A percentile compares a stretch with the other conserved stretches of the same genome.
Conservation (phyloP, 2,329 filamentous ascomycete species). For the Colletotrichum musicola region DNA sequence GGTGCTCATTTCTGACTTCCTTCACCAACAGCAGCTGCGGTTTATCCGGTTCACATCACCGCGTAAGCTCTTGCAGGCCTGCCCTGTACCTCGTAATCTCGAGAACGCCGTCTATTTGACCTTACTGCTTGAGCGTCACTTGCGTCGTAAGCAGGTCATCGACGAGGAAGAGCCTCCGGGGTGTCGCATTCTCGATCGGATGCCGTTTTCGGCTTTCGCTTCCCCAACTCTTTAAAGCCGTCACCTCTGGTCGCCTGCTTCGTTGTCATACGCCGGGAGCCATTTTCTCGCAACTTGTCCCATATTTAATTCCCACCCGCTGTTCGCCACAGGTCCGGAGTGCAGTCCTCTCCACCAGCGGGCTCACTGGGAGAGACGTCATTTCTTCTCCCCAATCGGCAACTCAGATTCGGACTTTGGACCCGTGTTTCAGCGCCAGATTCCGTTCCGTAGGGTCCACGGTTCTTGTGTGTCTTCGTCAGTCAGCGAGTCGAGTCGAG, state of each 20-base stretch:
- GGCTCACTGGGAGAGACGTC: constrained; percentile 24
- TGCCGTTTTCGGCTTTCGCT: constrained; percentile 24
- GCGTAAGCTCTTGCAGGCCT: constrained; percentile 10
- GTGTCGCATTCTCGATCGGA: neutral
- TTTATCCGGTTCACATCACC: neutral
- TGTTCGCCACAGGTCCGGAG: constrained; percentile 11
- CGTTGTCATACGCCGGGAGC: constrained; percentile 9
- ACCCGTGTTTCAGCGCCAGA: constrained; percentile 36
- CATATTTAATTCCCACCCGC: constrained; percentile 27
- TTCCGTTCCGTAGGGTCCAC: constrained; percentile 27
- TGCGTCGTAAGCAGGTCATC: neutral
- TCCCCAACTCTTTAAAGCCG: constrained; percentile 1
- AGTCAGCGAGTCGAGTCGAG: constrained; percentile 25
- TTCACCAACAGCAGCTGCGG: neutral
- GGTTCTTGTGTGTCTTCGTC: constrained; percentile 9
- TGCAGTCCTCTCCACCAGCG: constrained; percentile 2
- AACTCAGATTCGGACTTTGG: constrained; percentile 17
- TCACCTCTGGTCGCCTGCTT: neutral
- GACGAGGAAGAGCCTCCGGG: neutral
- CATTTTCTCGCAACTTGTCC: constrained; percentile 26
- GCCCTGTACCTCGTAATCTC: constrained; percentile 13
- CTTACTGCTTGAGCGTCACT: neutral
- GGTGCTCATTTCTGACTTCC: constrained; percentile 7
- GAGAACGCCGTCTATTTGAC: neutral
- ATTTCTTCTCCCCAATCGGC: constrained; percentile 22